phyloP scores from a whole-genome alignment of 208 protist genomes.

The Phytomonas sp. region DNA sequence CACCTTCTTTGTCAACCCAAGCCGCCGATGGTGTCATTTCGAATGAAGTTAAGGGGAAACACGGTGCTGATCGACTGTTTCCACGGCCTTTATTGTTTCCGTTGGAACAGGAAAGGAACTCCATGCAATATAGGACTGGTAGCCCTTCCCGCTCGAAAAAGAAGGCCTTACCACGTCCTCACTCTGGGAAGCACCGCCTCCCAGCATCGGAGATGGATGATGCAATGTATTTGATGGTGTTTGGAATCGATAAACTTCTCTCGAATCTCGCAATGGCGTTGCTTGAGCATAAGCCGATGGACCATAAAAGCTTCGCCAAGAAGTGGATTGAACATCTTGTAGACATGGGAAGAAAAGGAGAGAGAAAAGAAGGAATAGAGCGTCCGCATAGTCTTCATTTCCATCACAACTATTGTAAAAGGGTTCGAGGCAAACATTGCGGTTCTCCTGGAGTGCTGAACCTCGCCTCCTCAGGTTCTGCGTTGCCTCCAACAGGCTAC shows the following conservation, averaged over 20 bases:
- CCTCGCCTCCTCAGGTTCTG: neutral
- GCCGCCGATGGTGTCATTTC: neutral
- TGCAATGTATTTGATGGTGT: slow-evolving; percentile 46
- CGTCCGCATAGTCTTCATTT: neutral
- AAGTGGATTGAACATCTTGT: slow-evolving; percentile 31
- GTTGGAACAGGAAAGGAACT: neutral
- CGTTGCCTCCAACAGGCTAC: neutral
- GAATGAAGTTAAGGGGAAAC: neutral
- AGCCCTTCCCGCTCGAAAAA: neutral
- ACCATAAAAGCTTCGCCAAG: slow-evolving; percentile 50
- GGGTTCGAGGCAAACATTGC: neutral
- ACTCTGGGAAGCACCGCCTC: neutral
- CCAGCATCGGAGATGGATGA: slow-evolving; percentile 22
- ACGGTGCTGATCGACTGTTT: neutral
- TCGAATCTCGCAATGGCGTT: slow-evolving; percentile 41
- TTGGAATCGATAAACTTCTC: slow-evolving; percentile 37
- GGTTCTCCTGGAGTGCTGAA: neutral
- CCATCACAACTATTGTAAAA: neutral
- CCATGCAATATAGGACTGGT: neutral
- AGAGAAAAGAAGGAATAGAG: neutral
- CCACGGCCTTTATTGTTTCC: neutral
- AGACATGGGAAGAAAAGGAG: neutral
- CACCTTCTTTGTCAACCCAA: neutral
- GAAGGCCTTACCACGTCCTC: neutral
- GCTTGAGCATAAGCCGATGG: slow-evolving; percentile 40